These are phyloP conservation scores for Neurospora crassa DNA, from an alignment of 2,329 filamentous ascomycete genomes.

Conservation along the genomic window DNA sequence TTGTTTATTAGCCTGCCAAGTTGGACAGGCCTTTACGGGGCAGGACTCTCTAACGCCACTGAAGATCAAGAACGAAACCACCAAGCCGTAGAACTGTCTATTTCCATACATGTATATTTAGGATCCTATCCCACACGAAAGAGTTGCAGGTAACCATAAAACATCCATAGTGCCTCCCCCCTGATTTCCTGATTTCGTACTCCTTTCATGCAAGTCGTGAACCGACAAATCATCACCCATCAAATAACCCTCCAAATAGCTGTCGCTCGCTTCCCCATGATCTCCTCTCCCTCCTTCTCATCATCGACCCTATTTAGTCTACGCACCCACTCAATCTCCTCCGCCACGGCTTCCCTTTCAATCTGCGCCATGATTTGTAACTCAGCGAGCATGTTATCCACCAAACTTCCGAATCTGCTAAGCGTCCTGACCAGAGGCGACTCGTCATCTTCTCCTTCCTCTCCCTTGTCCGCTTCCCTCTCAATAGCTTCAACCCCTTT, in stretches of 20 bases:
- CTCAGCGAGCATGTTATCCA: conserved; percentile 53
- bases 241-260: conserved; percentile 37
- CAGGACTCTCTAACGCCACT: no score
- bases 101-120: not conserved
- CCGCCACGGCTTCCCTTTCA: conserved; percentile 44
- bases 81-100: not conserved
- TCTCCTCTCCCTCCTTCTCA: conserved; percentile 20
- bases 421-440: conserved; percentile 35
- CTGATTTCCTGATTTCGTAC: not conserved
- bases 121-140: not conserved
- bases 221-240: not conserved
- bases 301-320: conserved; percentile 36
- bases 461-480: conserved; percentile 5
- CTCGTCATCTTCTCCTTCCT: conserved; percentile 23
- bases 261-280: conserved; percentile 23
- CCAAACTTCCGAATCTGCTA: conserved; percentile 35
- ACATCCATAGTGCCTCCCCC: not conserved
- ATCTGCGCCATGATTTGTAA: conserved; percentile 52
- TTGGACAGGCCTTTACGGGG: no score
- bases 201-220: not conserved
- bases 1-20: not conserved
- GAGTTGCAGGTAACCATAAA: not conserved
- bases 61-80: not conserved
- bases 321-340: conserved; percentile 51
- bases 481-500: conserved; percentile 12